These are phyloP conservation scores for Melampsora occidentalis DNA, from an alignment of 1,284 basidiomycete species.

Conservation along the genomic window DNA sequence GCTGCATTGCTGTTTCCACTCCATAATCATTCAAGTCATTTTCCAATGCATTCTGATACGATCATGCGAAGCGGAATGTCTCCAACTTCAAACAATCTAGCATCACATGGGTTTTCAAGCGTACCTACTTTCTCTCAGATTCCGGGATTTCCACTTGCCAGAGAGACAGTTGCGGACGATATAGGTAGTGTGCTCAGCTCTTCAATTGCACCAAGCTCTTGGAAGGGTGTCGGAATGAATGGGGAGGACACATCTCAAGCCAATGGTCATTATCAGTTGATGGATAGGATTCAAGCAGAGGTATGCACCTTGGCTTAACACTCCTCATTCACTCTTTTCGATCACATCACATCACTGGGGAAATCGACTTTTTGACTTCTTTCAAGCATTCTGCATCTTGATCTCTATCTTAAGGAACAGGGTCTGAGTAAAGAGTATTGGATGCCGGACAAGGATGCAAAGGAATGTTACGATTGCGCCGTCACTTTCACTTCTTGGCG, in stretches of 20 bases:
- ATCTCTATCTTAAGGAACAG: constrained; percentile 51
- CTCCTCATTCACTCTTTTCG: neutral
- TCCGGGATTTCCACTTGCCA: constrained; percentile 33
- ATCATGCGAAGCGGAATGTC: constrained; percentile 16
- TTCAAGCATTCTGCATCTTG: neutral
- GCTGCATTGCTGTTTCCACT: constrained; percentile 32
- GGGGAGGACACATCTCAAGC: constrained; percentile 6
- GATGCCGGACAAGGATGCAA: constrained; percentile 96
- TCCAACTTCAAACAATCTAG: constrained; percentile 6
- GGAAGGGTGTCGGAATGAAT: neutral
- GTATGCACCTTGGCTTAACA: constrained; percentile 4
- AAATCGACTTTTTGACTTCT: constrained; percentile 3
- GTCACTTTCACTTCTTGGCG: constrained; percentile 87
- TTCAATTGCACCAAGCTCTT: constrained; percentile 8
- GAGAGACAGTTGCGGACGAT: constrained; percentile 38
- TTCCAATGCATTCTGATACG: constrained; percentile 22
- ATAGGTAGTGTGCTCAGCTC: constrained; percentile 34
- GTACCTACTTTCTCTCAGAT: constrained; percentile 40
- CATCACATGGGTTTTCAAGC: constrained; percentile 16
- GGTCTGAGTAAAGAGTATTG: constrained; percentile 83
- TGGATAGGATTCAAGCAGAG: constrained; percentile 24
- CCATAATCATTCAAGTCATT: neutral
- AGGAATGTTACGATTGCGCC: constrained; percentile 91
- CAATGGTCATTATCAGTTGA: constrained; percentile 11
- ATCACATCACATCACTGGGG: too few relatives aligned